A percentile compares a stretch with the other conserved stretches of the same genome.
Conservation (phyloP, 2,329 filamentous ascomycete species). For the Alternaria brassicicola region DNA sequence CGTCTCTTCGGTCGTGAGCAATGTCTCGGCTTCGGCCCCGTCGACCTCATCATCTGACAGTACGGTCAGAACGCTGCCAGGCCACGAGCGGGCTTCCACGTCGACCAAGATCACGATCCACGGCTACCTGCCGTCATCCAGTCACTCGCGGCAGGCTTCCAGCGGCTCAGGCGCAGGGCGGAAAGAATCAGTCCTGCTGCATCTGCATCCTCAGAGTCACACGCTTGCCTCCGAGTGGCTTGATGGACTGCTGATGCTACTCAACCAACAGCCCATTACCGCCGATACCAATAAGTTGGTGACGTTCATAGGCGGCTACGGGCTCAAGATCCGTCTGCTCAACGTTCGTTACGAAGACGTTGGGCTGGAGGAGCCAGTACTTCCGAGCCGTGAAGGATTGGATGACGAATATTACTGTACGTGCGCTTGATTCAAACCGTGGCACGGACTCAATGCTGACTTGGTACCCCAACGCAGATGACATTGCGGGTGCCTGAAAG, state of each 20-base stretch:
- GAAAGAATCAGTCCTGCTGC: constrained; percentile 77
- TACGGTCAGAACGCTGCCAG: constrained; percentile 52
- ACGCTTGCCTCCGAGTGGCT: constrained; percentile 94
- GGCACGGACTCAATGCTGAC: constrained; percentile 1
- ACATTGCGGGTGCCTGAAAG: constrained; percentile 14
- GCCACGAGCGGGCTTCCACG: constrained; percentile 41
- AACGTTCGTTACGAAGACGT: constrained; percentile 90
- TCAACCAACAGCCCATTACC: constrained; percentile 96
- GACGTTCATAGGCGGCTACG: constrained; percentile 84
- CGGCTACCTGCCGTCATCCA: constrained; percentile 62
- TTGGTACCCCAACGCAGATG: constrained; percentile 4
- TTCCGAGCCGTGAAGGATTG: constrained; percentile 82
- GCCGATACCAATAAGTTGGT: constrained; percentile 92
- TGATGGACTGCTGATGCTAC: constrained; percentile 90
- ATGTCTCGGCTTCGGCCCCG: constrained; percentile 71
- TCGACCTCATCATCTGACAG: constrained; percentile 57
- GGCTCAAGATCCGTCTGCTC: constrained; percentile 87
- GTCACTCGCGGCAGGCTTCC: constrained; percentile 36
- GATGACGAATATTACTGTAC: constrained; percentile 96
- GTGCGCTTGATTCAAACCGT: constrained; percentile 24
- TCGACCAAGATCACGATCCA: constrained; percentile 92
- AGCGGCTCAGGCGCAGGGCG: constrained; percentile 40
- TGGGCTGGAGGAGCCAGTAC: constrained; percentile 68
- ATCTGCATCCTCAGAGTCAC: constrained; percentile 80
- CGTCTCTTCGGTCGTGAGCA: constrained; percentile 92